Evolutionary conservation across 2,329 filamentous ascomycete genomes (phyloP).

Genomic region (Penicillium concentricum): DNA sequence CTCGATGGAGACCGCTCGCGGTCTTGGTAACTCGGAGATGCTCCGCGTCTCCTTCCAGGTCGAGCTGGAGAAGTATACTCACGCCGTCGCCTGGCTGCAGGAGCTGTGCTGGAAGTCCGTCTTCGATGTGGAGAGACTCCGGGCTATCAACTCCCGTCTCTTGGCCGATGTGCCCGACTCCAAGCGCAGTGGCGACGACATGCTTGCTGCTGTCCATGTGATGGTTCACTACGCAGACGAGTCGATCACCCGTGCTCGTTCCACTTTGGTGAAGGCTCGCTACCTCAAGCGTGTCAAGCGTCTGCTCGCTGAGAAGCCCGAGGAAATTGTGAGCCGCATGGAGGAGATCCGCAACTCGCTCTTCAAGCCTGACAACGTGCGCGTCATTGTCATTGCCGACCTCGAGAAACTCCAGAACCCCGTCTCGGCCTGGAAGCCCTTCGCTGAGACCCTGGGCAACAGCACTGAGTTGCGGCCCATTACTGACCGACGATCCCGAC

Average conservation of each 20-base stretch:
- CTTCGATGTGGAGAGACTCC: slow-evolving; percentile 71
- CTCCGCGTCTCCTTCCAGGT: slow-evolving; percentile 79
- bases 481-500: slow-evolving; percentile 65
- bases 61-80: slow-evolving; percentile 82
- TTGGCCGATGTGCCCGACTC: slow-evolving; percentile 87
- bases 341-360: slow-evolving; percentile 72
- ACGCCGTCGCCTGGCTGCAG: slow-evolving; percentile 78
- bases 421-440: slow-evolving; percentile 73
- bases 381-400: slow-evolving; percentile 80
- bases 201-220: slow-evolving; percentile 63
- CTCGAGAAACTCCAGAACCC: slow-evolving; percentile 71
- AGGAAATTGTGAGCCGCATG: slow-evolving; percentile 73
- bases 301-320: slow-evolving; percentile 72
- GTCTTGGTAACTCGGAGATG: slow-evolving; percentile 76
- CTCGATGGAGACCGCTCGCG: slow-evolving; percentile 64
- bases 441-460: slow-evolving; percentile 55
- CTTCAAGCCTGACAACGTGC: slow-evolving; percentile 81
- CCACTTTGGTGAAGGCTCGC: slow-evolving; percentile 79
- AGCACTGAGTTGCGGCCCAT: slow-evolving; percentile 65
- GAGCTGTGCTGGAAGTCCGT: slow-evolving; percentile 85
- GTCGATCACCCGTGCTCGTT: slow-evolving; percentile 73
- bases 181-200: slow-evolving; percentile 75
- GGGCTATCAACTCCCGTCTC: slow-evolving; percentile 70
- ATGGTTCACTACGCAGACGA: slow-evolving; percentile 78
- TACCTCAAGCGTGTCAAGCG: slow-evolving; percentile 85